Percentiles rank a stretch among this genome's conserved stretches.
Evolutionary conservation across 345 rosid genomes (phyloP).

Genomic region (Populus euphratica): DNA sequence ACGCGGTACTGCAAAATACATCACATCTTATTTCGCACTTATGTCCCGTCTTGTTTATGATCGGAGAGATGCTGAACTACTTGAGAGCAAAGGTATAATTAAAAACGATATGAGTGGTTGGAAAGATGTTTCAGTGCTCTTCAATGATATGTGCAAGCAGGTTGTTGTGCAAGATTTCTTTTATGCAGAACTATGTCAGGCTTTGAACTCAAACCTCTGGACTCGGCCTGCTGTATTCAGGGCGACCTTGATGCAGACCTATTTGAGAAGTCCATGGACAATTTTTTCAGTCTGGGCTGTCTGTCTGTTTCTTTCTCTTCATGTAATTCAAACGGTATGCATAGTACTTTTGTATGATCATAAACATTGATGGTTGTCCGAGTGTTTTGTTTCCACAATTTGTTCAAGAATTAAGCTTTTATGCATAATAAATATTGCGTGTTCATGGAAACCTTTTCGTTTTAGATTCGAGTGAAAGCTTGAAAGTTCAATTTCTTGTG

Average conservation of each 20-base stretch:
- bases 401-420: no score
- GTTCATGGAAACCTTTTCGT: no score
- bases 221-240: not conserved
- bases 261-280: constrained; percentile 12
- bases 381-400: no score
- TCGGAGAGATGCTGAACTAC: constrained; percentile 1
- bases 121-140: constrained; percentile 9
- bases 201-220: not conserved
- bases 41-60: constrained; percentile 14
- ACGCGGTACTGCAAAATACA: not conserved
- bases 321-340: not conserved
- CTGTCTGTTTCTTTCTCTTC: not conserved
- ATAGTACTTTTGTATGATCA: not conserved
- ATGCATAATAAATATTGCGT: no score
- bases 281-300: not conserved
- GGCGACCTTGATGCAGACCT: not conserved
- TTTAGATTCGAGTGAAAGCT: no score
- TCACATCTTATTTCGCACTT: constrained; percentile 7
- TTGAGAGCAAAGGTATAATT: not conserved
- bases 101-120: constrained; percentile 2
- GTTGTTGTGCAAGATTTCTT: constrained; percentile 1
- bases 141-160: constrained; percentile 18
- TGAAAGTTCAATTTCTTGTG: no score
- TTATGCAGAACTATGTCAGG: not conserved
- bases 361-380: no score